Evolutionary conservation across 768 basidiomycete species (phyloP).

Genomic region (Coprinopsis strossmayeri): DNA sequence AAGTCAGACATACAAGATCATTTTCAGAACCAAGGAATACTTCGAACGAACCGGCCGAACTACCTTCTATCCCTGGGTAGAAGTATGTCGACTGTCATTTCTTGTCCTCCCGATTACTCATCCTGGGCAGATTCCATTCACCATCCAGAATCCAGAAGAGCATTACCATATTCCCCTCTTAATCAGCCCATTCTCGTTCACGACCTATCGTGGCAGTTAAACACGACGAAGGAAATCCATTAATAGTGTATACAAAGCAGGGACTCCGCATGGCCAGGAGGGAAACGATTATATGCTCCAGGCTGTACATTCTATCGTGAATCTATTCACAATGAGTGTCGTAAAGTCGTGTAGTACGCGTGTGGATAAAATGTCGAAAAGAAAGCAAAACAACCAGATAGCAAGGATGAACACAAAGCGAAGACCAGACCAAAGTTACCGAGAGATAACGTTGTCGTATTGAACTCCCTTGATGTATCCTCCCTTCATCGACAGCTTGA

Average conservation of each 20-base stretch:
- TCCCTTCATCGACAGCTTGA: slow-evolving; percentile 84
- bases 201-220: slow-evolving; percentile 89
- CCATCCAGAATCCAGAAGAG: slow-evolving; percentile 62
- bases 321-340: slow-evolving; percentile 24
- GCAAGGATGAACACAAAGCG: slow-evolving; percentile 17
- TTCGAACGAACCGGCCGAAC: slow-evolving; percentile 57
- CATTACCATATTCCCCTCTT: slow-evolving; percentile 92
- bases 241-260: slow-evolving; percentile 11
- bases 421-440: too few relatives aligned
- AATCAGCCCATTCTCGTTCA: slow-evolving; percentile 87
- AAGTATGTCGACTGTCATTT: slow-evolving; percentile 42
- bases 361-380: slow-evolving; percentile 22
- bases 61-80: slow-evolving; percentile 89
- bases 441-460: slow-evolving; percentile 75
- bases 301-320: slow-evolving; percentile 24
- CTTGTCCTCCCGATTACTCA: background rate
- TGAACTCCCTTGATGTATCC: slow-evolving; percentile 67
- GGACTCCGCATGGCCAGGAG: background rate
- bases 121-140: slow-evolving; percentile 64
- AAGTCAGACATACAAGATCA: slow-evolving; percentile 72
- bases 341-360: slow-evolving; percentile 21
- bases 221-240: slow-evolving; percentile 5
- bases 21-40: slow-evolving; percentile 80
- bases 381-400: slow-evolving; percentile 24
- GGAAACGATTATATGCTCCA: slow-evolving; percentile 5